Conservation (phyloP, 768 basidiomycete genomes). For the Amylocystis lapponica region DNA sequence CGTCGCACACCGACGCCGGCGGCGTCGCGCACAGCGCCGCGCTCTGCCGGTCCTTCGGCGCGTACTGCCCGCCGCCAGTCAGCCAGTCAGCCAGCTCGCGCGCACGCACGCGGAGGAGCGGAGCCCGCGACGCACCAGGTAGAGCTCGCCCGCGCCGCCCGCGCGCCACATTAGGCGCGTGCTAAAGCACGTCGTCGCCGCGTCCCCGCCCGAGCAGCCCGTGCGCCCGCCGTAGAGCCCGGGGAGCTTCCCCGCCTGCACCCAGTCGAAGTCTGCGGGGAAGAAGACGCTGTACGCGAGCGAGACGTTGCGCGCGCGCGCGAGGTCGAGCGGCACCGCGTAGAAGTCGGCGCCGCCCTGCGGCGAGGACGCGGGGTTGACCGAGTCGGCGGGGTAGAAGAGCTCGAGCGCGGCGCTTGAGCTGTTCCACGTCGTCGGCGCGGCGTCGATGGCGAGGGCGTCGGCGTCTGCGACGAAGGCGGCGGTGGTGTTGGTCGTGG, state of each 20-base stretch:
- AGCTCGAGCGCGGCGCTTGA: slow-evolving; percentile 49
- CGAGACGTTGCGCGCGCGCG: slow-evolving; percentile 45
- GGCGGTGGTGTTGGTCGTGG: slow-evolving; percentile 23
- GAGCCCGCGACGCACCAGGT: slow-evolving; percentile 58
- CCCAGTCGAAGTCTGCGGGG: slow-evolving; percentile 68
- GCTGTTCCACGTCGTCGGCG: slow-evolving; percentile 23
- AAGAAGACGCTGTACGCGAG: slow-evolving; percentile 75
- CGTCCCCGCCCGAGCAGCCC: slow-evolving; percentile 67
- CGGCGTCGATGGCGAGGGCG: slow-evolving; percentile 1
- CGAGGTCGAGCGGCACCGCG: slow-evolving; percentile 40
- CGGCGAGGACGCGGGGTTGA: slow-evolving; percentile 57
- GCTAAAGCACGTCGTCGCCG: slow-evolving; percentile 73
- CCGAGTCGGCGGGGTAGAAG: slow-evolving; percentile 60
- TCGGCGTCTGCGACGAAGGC: slow-evolving; percentile 5
- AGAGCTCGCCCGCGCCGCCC: slow-evolving; percentile 67
- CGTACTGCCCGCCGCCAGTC: slow-evolving; percentile 66
- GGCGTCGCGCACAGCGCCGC: slow-evolving; percentile 48
- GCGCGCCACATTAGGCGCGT: slow-evolving; percentile 81
- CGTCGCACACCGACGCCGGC: slow-evolving; percentile 55
- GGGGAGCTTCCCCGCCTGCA: slow-evolving; percentile 79
- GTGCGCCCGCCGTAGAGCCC: slow-evolving; percentile 69
- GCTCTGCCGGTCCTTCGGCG: slow-evolving; percentile 66
- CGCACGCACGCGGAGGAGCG: no score
- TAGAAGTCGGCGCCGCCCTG: slow-evolving; percentile 73
- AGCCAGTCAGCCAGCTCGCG: no score